Percentiles rank a stretch among this genome's conserved stretches.
phyloP scores from a whole-genome alignment of 768 basidiomycete species.

The Collybiopsis confluens region DNA sequence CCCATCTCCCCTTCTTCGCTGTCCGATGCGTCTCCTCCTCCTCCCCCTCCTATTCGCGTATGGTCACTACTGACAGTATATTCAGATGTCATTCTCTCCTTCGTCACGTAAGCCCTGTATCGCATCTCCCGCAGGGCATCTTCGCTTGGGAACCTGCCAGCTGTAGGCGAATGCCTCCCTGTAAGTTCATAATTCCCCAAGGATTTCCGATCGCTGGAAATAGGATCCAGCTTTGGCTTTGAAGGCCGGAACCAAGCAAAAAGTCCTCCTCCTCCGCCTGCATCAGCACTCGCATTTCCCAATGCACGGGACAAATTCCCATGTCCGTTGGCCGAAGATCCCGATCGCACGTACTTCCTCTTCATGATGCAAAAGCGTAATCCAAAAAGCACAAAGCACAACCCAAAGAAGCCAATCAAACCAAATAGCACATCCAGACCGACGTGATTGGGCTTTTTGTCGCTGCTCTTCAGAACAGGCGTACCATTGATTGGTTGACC shows the following conservation, averaged over 20 bases:
- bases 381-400: slow-evolving; percentile 51
- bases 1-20: slow-evolving; percentile 9
- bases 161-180: slow-evolving; percentile 16
- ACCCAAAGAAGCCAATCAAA: slow-evolving; percentile 52
- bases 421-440: slow-evolving; percentile 63
- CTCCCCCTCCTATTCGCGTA: slow-evolving; percentile 23
- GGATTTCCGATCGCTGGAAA: not conserved
- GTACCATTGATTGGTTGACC: slow-evolving; percentile 46
- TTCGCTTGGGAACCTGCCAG: slow-evolving; percentile 26
- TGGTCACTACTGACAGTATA: slow-evolving; percentile 28
- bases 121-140: slow-evolving; percentile 36
- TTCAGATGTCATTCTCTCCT: slow-evolving; percentile 26
- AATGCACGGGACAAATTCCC: slow-evolving; percentile 4
- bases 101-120: slow-evolving; percentile 34
- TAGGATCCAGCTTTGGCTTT: not conserved
- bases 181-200: slow-evolving; percentile 33
- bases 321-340: slow-evolving; percentile 5
- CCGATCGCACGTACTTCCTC: slow-evolving; percentile 26
- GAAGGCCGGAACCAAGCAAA: slow-evolving; percentile 2
- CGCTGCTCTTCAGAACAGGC: slow-evolving; percentile 10
- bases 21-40: slow-evolving; percentile 16
- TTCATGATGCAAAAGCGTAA: slow-evolving; percentile 47
- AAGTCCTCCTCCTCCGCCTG: not conserved
- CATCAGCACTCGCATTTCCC: slow-evolving; percentile 7
- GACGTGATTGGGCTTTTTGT: slow-evolving; percentile 41